Percentiles rank a stretch among this genome's conserved stretches.
phyloP scores from a whole-genome alignment of 306 rosid species.

The Carpinus viminea region DNA sequence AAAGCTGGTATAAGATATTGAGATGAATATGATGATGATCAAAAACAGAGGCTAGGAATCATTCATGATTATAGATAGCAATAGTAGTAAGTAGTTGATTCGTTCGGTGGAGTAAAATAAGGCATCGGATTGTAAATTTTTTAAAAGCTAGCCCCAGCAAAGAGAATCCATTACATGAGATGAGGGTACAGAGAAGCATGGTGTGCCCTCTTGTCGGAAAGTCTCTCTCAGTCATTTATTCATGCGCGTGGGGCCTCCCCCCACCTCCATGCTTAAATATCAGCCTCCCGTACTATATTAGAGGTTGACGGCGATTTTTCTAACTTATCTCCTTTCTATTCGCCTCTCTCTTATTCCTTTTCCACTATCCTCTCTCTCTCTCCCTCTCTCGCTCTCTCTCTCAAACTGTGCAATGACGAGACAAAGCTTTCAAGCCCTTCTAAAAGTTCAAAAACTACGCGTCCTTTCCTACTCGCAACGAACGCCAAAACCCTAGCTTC shows the following conservation, averaged over 20 bases:
- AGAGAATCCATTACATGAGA: neutral
- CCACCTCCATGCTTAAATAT: constrained; percentile 40
- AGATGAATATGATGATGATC: too few relatives aligned
- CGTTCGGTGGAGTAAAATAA: neutral
- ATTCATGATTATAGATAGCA: neutral
- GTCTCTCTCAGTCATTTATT: constrained; percentile 31
- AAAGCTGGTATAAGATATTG: too few relatives aligned
- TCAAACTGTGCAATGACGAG: constrained; percentile 54
- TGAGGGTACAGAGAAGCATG: constrained; percentile 19
- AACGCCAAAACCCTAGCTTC: constrained; percentile 58
- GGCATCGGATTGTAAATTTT: neutral
- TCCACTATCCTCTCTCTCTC: neutral
- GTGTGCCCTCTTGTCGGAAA: constrained; percentile 26
- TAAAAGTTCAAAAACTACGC: constrained; percentile 62
- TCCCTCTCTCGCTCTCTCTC: constrained; percentile 21
- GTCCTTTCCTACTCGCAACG: constrained; percentile 58
- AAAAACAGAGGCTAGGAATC: neutral
- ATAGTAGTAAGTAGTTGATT: neutral
- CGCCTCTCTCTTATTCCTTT: neutral
- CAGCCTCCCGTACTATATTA: constrained; percentile 44
- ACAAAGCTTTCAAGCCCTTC: constrained; percentile 51
- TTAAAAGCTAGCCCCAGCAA: too few relatives aligned
- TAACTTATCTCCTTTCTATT: constrained; percentile 53
- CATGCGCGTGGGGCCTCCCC: constrained; percentile 51
- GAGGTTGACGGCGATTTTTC: constrained; percentile 59